Percentiles rank a stretch among this genome's conserved stretches.
Conservation (phyloP, 2,329 filamentous ascomycete species). For the Dactylellina parvicollis region DNA sequence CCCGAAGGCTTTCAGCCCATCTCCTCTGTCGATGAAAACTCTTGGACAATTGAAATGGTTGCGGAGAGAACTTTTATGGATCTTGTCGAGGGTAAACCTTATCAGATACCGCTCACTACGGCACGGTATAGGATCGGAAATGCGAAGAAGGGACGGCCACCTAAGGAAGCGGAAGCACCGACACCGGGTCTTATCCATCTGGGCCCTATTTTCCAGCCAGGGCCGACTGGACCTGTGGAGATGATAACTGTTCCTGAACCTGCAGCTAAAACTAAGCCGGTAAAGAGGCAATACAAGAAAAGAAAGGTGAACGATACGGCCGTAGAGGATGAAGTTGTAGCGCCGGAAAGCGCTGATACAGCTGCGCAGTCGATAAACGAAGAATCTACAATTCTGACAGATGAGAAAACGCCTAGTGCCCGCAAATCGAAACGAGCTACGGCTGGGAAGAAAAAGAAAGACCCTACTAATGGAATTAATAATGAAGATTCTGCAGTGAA, state of each 20-base stretch:
- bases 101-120: slow-evolving; percentile 48
- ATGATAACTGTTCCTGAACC: neutral
- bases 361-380: slow-evolving; percentile 1
- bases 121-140: slow-evolving; percentile 22
- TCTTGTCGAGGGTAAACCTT: slow-evolving; percentile 36
- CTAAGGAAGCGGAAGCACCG: slow-evolving; percentile 14
- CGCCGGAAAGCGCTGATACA: neutral
- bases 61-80: slow-evolving; percentile 47
- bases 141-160: slow-evolving; percentile 38
- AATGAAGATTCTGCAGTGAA: neutral
- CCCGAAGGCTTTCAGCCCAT: slow-evolving; percentile 41
- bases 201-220: slow-evolving; percentile 43
- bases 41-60: slow-evolving; percentile 50
- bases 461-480: neutral
- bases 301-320: slow-evolving; percentile 22
- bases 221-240: slow-evolving; percentile 33
- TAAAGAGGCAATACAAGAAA: slow-evolving; percentile 25
- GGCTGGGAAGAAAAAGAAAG: slow-evolving; percentile 23
- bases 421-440: slow-evolving; percentile 11
- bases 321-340: neutral
- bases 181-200: slow-evolving; percentile 21
- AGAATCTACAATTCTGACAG: neutral
- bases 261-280: neutral
- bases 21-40: slow-evolving; percentile 30
- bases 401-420: neutral